Conservation (phyloP, 768 basidiomycete genomes). For the Phlegmacium glaucopus region DNA sequence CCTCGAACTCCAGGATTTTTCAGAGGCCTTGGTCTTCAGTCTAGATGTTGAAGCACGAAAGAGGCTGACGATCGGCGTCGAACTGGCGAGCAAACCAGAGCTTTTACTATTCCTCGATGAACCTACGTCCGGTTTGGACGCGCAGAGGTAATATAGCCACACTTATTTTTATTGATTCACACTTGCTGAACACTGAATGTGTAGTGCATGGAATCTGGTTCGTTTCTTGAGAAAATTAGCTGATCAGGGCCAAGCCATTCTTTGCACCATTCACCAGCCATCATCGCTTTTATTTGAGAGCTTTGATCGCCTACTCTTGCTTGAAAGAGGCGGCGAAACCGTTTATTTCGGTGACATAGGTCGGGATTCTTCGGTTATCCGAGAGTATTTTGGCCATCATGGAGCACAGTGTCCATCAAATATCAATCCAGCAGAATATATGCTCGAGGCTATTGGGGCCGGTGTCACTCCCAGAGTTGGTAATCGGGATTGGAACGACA, state of each 20-base stretch:
- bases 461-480: conserved; percentile 71
- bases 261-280: conserved; percentile 90
- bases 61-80: conserved; percentile 88
- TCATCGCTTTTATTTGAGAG: conserved; percentile 83
- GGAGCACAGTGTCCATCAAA: conserved; percentile 74
- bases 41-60: conserved; percentile 72
- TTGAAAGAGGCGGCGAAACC: conserved; percentile 80
- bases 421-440: conserved; percentile 78
- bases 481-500: conserved; percentile 80
- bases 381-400: conserved; percentile 71
- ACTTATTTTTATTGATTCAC: conserved; percentile 18
- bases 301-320: conserved; percentile 69
- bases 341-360: conserved; percentile 95
- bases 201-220: conserved; percentile 78
- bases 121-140: conserved; percentile 42
- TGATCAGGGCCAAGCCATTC: conserved; percentile 82
- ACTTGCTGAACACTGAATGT: conserved; percentile 43
- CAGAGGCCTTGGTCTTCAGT: conserved; percentile 77
- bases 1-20: conserved; percentile 77
- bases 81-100: conserved; percentile 84
- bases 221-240: conserved; percentile 82
- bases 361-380: conserved; percentile 60
- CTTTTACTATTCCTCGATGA: conserved; percentile 69
- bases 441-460: conserved; percentile 86
- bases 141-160: conserved; percentile 30